phyloP scores from a whole-genome alignment of 2,329 filamentous ascomycete species.

The Ilyonectria destructans region DNA sequence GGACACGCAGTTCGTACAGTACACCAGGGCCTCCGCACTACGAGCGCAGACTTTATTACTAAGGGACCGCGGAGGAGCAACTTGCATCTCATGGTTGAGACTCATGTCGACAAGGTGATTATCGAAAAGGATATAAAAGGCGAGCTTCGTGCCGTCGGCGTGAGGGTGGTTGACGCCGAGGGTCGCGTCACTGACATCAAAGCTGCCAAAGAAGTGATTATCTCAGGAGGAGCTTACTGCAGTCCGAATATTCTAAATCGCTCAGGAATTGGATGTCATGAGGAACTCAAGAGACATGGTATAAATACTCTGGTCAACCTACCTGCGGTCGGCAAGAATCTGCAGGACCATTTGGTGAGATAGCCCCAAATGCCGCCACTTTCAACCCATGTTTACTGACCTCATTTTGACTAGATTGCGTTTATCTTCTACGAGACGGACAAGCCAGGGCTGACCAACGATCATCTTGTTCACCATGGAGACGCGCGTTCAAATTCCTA shows the following conservation, averaged over 20 bases:
- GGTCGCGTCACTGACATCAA: constrained; percentile 59
- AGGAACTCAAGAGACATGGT: constrained; percentile 59
- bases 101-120: constrained; percentile 68
- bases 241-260: constrained; percentile 67
- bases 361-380: neutral
- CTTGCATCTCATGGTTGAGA: constrained; percentile 64
- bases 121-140: constrained; percentile 55
- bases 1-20: constrained; percentile 70
- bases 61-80: constrained; percentile 59
- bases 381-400: no score
- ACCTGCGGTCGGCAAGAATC: constrained; percentile 66
- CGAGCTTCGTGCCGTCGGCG: constrained; percentile 62
- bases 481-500: constrained; percentile 67
- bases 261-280: constrained; percentile 66
- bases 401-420: constrained; percentile 57
- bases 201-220: constrained; percentile 57
- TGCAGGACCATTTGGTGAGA: constrained; percentile 61
- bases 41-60: constrained; percentile 68
- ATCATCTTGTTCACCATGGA: constrained; percentile 69
- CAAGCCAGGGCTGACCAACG: constrained; percentile 67
- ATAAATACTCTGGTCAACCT: constrained; percentile 61
- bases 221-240: constrained; percentile 66
- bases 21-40: constrained; percentile 67
- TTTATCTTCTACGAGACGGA: constrained; percentile 76
- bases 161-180: constrained; percentile 58